Evolutionary conservation across 176 grass and related monocot species (phyloP).

Genomic region (Ensete glaucum): DNA sequence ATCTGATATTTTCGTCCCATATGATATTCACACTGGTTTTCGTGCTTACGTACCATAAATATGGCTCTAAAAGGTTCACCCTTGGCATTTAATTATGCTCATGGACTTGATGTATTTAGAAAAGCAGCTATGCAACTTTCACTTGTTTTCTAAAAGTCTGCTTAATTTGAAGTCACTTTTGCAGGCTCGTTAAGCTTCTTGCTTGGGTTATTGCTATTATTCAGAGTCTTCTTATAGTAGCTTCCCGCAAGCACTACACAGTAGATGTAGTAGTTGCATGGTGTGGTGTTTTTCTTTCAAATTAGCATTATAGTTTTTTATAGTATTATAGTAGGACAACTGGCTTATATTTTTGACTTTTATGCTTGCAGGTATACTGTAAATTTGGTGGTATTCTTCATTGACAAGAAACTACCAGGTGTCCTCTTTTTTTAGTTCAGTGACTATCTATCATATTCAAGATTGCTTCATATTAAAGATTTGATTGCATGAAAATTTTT

Average conservation of each 20-base stretch:
- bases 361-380: conserved; percentile 74
- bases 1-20: conserved; percentile 20
- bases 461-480: not conserved
- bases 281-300: conserved; percentile 26
- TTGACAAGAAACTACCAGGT: conserved; percentile 88
- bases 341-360: not conserved
- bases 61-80: conserved; percentile 7
- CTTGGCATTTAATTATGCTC: not conserved
- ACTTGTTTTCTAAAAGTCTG: too few species aligned
- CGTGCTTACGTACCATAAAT: conserved; percentile 8
- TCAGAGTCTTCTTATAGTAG: conserved; percentile 91
- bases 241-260: conserved; percentile 89
- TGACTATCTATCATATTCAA: not conserved
- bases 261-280: conserved; percentile 97
- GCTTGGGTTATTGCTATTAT: conserved; percentile 77
- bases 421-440: conserved; percentile 4
- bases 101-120: too few species aligned
- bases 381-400: conserved; percentile 83
- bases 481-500: not conserved
- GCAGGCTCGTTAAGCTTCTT: conserved; percentile 74
- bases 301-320: not conserved
- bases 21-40: conserved; percentile 19
- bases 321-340: not conserved
- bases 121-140: too few species aligned
- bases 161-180: not conserved